phyloP scores from a whole-genome alignment of 1,284 basidiomycete genomes.

The Cryptococcus jaspeensis region DNA sequence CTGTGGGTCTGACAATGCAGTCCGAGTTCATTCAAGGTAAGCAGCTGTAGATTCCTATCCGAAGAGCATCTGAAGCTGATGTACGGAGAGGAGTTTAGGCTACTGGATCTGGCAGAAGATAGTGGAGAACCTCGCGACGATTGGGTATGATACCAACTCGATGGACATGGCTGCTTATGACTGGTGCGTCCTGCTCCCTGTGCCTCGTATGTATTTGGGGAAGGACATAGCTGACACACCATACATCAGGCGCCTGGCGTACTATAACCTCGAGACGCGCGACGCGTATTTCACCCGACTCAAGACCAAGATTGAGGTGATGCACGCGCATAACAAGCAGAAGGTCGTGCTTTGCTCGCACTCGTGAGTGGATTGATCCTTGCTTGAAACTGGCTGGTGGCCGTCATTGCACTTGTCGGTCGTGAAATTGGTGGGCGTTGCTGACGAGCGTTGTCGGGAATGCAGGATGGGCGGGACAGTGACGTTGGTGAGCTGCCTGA shows the following conservation, averaged over 20 bases:
- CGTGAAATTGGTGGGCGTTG: no score
- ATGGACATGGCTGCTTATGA: slow-evolving; percentile 84
- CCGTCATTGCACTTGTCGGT: no score
- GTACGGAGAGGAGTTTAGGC: slow-evolving; percentile 42
- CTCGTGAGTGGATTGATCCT: slow-evolving; percentile 44
- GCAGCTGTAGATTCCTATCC: neutral
- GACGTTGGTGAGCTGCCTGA: slow-evolving; percentile 34
- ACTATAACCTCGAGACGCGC: slow-evolving; percentile 82
- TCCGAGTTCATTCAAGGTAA: slow-evolving; percentile 80
- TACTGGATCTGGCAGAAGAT: slow-evolving; percentile 98
- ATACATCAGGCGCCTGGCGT: slow-evolving; percentile 66
- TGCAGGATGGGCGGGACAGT: slow-evolving; percentile 78
- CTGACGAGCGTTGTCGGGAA: slow-evolving; percentile 4
- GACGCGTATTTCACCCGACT: slow-evolving; percentile 90
- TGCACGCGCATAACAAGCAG: slow-evolving; percentile 68
- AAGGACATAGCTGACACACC: neutral
- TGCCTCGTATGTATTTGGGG: neutral
- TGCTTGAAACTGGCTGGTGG: neutral
- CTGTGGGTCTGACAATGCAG: slow-evolving; percentile 12
- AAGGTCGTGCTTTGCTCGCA: slow-evolving; percentile 88
- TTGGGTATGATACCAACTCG: slow-evolving; percentile 89
- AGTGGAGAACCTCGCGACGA: slow-evolving; percentile 83
- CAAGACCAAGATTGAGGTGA: slow-evolving; percentile 79
- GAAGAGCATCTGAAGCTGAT: slow-evolving; percentile 3
- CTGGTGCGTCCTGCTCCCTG: slow-evolving; percentile 56